These are phyloP conservation scores for Heliamphora exappendiculata DNA, from an alignment of 148 eudicot species.

Conservation along the genomic window DNA sequence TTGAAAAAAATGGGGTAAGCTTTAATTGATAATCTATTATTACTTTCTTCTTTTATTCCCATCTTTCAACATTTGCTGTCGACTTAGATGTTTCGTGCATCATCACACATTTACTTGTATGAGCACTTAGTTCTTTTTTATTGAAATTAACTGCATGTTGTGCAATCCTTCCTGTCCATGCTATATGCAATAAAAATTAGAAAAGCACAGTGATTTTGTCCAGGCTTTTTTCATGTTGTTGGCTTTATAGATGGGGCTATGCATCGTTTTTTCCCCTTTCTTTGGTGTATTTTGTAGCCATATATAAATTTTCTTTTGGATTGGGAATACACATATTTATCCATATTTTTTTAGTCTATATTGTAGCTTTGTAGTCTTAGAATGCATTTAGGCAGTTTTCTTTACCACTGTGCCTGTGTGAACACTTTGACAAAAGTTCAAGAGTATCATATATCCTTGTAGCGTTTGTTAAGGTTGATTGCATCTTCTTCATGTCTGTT, in stretches of 20 bases:
- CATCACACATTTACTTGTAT: not conserved
- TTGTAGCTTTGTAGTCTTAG: not conserved
- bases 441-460: no score
- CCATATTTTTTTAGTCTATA: not conserved
- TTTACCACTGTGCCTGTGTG: not conserved
- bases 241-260: not conserved
- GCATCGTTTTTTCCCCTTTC: no score
- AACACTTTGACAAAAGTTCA: no score
- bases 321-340: not conserved
- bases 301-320: not conserved
- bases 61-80: not conserved
- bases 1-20: constrained; percentile 61
- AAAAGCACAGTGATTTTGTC: not conserved
- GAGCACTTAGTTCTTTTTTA: not conserved
- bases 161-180: not conserved
- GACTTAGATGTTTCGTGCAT: not conserved
- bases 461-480: no score
- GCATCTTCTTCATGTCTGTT: no score
- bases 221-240: not conserved
- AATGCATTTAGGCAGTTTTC: not conserved
- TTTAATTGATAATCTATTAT: not conserved
- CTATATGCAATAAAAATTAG: not conserved
- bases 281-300: no score
- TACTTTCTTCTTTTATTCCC: not conserved
- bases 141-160: not conserved